Evolutionary conservation across 345 rosid species (phyloP), one percentile per base, ranked within the genome.

Genomic region (Sonneratia caseolaris): DNA sequence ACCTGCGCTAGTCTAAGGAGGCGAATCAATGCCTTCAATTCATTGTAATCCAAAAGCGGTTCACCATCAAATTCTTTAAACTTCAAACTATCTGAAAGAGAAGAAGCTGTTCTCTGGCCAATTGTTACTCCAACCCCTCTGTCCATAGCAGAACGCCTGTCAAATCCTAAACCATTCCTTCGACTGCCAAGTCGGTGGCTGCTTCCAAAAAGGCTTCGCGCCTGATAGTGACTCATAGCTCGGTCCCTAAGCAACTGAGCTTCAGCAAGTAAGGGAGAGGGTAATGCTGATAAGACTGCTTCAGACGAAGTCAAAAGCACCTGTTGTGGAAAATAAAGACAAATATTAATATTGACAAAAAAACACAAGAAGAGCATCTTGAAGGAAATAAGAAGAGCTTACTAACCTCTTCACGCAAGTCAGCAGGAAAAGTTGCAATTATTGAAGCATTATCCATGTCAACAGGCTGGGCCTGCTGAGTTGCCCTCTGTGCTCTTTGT

Each of bases 391-490:
- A 71, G 53, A 76, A 65, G 42, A 70, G 48, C 37, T 78, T 22
- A 32, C 65, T 35, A 74, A 94, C 98, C 96, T 94, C 98, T 86
- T 94, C 98, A 48, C 98, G 98, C 75, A 94, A 71, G 78, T 91
- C 97, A 75, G 93, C 91, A 70, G 98, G 98, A 75, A 94, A 85
- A 72, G 98, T 94, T 71, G 98, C 98, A 80, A 94, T 94, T 61
- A 91, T 94, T 32, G 98, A 91, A 76, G 98, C 97, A 72, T 91
- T 94, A 79, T 94, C 98, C 98, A 94, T 94, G 80, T 94, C 98
- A 75, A 90, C 97, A 66, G 98, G 97, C 77, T 91, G 97, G 75
- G 96, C 93, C 79, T 91, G 98, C 75, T 88, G 97, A 37, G 89
- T 88, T 71, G 87, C 84, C 81, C 96, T 81, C 78, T 92, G 98